These are phyloP conservation scores for Rosa chinensis DNA, from an alignment of 306 rosid species.

Conservation along the genomic window DNA sequence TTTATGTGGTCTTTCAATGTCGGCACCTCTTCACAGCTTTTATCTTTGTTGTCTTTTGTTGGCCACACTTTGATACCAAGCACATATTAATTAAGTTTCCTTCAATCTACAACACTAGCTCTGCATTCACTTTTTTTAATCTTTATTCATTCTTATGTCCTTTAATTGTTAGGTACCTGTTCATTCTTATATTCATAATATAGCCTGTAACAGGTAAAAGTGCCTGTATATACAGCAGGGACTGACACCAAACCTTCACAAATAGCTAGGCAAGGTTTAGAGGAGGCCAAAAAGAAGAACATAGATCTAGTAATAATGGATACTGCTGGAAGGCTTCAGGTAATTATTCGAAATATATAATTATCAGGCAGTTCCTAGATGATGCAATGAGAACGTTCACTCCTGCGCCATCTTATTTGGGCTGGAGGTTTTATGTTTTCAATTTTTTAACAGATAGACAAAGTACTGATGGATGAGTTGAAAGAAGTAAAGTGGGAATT, in stretches of 20 bases:
- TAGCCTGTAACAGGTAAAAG: conserved; percentile 76
- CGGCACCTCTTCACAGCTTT: too few species aligned
- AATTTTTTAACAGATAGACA: conserved; percentile 69
- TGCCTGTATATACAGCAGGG: conserved; percentile 91
- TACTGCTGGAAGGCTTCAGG: conserved; percentile 99
- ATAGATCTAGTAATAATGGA: conserved; percentile 88
- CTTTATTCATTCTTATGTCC: conserved; percentile 26
- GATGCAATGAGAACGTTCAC: neutral
- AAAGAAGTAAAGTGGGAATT: conserved; percentile 77
- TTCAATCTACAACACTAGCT: too few species aligned
- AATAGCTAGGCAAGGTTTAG: conserved; percentile 89
- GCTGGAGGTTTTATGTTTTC: conserved; percentile 12
- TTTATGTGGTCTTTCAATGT: too few species aligned
- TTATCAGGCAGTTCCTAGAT: neutral
- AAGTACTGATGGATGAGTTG: conserved; percentile 92
- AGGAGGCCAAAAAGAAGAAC: conserved; percentile 88
- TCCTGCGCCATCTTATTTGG: conserved; percentile 2
- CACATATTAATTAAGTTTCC: too few species aligned
- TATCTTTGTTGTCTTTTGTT: too few species aligned
- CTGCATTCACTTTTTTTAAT: too few species aligned
- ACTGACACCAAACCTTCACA: conserved; percentile 82
- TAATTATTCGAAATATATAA: conserved; percentile 30
- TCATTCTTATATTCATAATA: conserved; percentile 34
- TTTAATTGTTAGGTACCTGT: neutral
- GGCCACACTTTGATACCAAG: too few species aligned